These are phyloP conservation scores for Apiotrichum veenhuisii DNA, from an alignment of 1,284 basidiomycete species.

Conservation along the genomic window DNA sequence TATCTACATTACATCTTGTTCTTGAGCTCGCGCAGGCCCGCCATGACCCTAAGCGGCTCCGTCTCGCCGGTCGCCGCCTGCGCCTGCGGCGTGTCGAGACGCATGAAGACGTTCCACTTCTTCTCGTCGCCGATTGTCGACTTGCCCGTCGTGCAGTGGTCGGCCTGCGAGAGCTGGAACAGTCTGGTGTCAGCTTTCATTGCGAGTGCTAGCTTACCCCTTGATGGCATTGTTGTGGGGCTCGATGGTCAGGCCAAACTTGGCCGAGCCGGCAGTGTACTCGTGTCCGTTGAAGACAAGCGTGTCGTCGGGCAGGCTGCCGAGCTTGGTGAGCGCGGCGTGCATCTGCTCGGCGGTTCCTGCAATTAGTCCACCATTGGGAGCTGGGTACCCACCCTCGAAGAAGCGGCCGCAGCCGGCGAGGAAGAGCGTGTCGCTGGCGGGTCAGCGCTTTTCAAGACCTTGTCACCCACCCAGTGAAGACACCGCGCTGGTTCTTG, in stretches of 20 bases:
- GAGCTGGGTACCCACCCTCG: slow-evolving; percentile 52
- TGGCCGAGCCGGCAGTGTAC: slow-evolving; percentile 67
- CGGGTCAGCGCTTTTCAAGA: neutral
- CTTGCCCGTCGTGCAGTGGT: slow-evolving; percentile 47
- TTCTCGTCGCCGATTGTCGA: slow-evolving; percentile 56
- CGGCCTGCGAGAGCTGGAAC: slow-evolving; percentile 32
- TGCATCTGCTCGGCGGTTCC: slow-evolving; percentile 84
- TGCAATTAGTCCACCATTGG: slow-evolving; percentile 12
- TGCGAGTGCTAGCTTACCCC: slow-evolving; percentile 24
- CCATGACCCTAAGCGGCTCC: slow-evolving; percentile 61
- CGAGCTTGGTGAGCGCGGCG: slow-evolving; percentile 68
- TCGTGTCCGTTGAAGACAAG: slow-evolving; percentile 89
- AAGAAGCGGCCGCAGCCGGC: slow-evolving; percentile 97
- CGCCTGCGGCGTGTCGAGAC: slow-evolving; percentile 42
- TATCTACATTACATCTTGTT: slow-evolving; percentile 68
- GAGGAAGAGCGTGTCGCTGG: slow-evolving; percentile 84
- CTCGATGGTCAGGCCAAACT: slow-evolving; percentile 45
- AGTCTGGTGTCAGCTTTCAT: slow-evolving; percentile 22
- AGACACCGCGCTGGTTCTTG: slow-evolving; percentile 66
- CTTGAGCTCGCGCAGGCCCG: slow-evolving; percentile 72
- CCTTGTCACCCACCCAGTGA: slow-evolving; percentile 64
- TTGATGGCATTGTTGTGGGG: slow-evolving; percentile 43
- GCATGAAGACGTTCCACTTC: slow-evolving; percentile 54
- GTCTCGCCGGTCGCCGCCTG: slow-evolving; percentile 52
- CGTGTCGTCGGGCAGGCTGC: slow-evolving; percentile 72